phyloP scores from a whole-genome alignment of 2,329 filamentous ascomycete species.

The Drechslera avenae region DNA sequence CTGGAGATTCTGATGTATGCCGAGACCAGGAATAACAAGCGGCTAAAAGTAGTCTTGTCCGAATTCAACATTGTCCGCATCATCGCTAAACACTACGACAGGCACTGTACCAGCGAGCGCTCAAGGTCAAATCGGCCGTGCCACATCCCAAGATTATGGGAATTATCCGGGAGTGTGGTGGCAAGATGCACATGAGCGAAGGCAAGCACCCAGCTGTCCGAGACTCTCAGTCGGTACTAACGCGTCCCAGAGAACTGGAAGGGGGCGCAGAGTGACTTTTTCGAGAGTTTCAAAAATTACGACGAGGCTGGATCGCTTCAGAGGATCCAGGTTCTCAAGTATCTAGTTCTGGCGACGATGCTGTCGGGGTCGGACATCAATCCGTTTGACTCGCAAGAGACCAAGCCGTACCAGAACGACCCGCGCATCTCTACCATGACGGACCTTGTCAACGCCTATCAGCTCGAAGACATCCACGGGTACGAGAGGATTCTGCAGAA shows the following conservation, averaged over 20 bases:
- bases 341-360: slow-evolving; percentile 95
- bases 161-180: slow-evolving; percentile 96
- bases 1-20: slow-evolving; percentile 99
- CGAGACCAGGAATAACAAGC: slow-evolving; percentile 95
- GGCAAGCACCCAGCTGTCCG: slow-evolving; percentile 41
- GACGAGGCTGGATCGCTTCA: slow-evolving; percentile 97
- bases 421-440: slow-evolving; percentile 97
- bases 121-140: slow-evolving; percentile 93
- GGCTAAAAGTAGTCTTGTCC: slow-evolving; percentile 69
- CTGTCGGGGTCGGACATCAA: slow-evolving; percentile 98
- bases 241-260: slow-evolving; percentile 82
- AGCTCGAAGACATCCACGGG: slow-evolving; percentile 88
- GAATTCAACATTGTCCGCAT: slow-evolving; percentile 27
- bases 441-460: slow-evolving; percentile 93
- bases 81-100: slow-evolving; percentile 36
- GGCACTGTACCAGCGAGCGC: slow-evolving; percentile 85
- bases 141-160: slow-evolving; percentile 99
- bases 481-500: slow-evolving; percentile 88
- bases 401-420: slow-evolving; percentile 96
- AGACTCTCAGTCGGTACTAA: slow-evolving; percentile 30
- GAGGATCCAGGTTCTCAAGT: slow-evolving; percentile 96
- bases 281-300: slow-evolving; percentile 98
- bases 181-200: slow-evolving; percentile 99
- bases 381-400: slow-evolving; percentile 97
- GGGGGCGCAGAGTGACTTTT: slow-evolving; percentile 95